Evolutionary conservation across 345 rosid genomes (phyloP).

Genomic region (Lepidium sativum): DNA sequence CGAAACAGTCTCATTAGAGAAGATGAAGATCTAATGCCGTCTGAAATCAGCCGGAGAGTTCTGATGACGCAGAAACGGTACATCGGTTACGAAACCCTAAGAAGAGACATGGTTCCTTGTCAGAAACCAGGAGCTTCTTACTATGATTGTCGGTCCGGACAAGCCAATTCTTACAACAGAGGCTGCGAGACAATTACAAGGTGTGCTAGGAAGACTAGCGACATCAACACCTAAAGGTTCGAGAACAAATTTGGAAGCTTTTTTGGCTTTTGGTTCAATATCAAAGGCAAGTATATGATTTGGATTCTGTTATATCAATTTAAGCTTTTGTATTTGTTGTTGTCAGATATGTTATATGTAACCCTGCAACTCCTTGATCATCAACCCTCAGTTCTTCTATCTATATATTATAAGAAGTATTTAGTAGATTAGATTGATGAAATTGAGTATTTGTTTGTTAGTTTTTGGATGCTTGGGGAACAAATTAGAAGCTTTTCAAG

Average conservation of each 20-base stretch:
- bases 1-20: constrained; percentile 35
- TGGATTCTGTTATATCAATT: background rate
- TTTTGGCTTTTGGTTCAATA: background rate
- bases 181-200: constrained; percentile 79
- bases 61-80: constrained; percentile 52
- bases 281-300: constrained; percentile 1
- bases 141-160: constrained; percentile 61
- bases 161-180: constrained; percentile 54
- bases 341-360: constrained; percentile 3
- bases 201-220: constrained; percentile 45
- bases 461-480: background rate
- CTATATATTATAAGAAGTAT: background rate
- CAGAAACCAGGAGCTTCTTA: constrained; percentile 79
- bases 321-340: constrained; percentile 16
- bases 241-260: background rate
- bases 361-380: background rate
- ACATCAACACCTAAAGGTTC: constrained; percentile 29
- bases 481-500: background rate
- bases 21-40: constrained; percentile 55
- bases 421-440: background rate
- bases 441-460: background rate
- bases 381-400: background rate
- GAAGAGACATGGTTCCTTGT: constrained; percentile 89
- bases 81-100: constrained; percentile 83
- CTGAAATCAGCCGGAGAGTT: constrained; percentile 64